Evolutionary conservation across 345 rosid species (phyloP).

Genomic region (Eucalyptus viminalis): DNA sequence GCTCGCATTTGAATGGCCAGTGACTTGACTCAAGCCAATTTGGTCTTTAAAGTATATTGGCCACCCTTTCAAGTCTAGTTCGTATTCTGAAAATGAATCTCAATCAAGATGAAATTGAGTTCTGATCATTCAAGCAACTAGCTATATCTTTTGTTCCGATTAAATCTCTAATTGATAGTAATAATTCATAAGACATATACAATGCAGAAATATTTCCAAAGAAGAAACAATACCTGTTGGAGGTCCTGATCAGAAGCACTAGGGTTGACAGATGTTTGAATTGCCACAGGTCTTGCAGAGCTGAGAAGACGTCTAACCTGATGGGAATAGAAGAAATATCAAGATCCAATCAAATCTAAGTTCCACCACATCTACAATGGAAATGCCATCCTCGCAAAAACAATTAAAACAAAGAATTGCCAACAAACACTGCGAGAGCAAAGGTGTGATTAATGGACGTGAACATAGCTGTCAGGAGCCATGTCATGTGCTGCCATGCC

Average conservation of each 20-base stretch:
- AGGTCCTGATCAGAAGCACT: slow-evolving; percentile 86
- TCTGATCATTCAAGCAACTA: not conserved
- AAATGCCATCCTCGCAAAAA: not conserved
- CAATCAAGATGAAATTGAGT: not conserved
- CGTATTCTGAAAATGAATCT: not conserved
- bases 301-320: slow-evolving; percentile 90
- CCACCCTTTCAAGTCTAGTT: not conserved
- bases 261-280: slow-evolving; percentile 71
- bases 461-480: not conserved
- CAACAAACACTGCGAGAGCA: not conserved
- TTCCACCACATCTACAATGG: not conserved
- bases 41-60: not conserved
- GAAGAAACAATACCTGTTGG: slow-evolving; percentile 58
- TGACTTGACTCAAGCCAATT: not conserved
- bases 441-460: not conserved
- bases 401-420: not conserved
- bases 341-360: not conserved
- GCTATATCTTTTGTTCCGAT: not conserved
- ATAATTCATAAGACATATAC: not conserved
- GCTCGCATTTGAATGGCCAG: not conserved
- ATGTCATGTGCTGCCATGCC: not conserved
- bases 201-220: not conserved
- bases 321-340: not conserved
- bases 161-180: not conserved
- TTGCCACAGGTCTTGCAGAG: slow-evolving; percentile 79